Evolutionary conservation across 768 basidiomycete species (phyloP).

Genomic region (Calocybe gangraenosa): DNA sequence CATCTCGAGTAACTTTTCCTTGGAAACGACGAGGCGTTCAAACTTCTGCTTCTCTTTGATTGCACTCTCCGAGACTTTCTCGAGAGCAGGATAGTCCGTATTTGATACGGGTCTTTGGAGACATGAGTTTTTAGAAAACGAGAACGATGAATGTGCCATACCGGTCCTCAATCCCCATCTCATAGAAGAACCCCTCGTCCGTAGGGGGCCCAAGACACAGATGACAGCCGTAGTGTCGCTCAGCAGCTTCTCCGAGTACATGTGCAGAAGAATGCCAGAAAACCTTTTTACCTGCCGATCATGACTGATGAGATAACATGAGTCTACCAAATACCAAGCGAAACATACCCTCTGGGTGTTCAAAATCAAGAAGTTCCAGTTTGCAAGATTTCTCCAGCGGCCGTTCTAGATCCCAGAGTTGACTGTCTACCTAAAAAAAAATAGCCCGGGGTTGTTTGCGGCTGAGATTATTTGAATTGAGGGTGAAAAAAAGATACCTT

Average conservation of each 20-base stretch:
- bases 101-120: constrained; percentile 63
- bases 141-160: constrained; percentile 20
- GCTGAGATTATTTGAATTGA: neutral
- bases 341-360: constrained; percentile 74
- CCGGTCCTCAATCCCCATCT: constrained; percentile 90
- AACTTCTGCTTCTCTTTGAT: constrained; percentile 98
- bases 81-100: constrained; percentile 83
- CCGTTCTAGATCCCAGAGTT: constrained; percentile 92
- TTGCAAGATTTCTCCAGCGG: constrained; percentile 85
- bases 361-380: constrained; percentile 88
- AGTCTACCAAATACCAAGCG: neutral
- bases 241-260: constrained; percentile 94
- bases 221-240: constrained; percentile 95
- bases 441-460: neutral
- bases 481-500: constrained; percentile 70
- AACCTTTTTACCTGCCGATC: constrained; percentile 76
- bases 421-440: constrained; percentile 67
- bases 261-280: constrained; percentile 99
- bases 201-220: constrained; percentile 96
- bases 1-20: constrained; percentile 96
- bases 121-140: neutral
- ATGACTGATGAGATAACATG: neutral
- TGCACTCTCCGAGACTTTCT: constrained; percentile 82
- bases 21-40: constrained; percentile 88
- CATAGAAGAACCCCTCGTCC: constrained; percentile 99